These are phyloP conservation scores for Ulota crispa DNA, from an alignment of 225 moss, liverwort and hornwort genomes.

Conservation along the genomic window DNA sequence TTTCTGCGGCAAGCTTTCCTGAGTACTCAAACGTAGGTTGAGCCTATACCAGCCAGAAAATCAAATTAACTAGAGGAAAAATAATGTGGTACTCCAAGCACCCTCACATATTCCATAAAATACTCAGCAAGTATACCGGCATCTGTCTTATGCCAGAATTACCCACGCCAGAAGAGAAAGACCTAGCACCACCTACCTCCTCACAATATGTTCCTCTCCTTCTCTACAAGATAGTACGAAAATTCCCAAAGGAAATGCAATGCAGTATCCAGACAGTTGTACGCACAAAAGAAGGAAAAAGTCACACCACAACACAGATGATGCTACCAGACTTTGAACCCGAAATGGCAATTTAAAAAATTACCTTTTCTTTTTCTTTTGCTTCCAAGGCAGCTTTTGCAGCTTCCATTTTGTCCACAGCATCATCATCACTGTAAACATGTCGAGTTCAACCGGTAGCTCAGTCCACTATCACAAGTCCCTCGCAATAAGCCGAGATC, in stretches of 20 bases:
- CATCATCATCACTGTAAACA: slow-evolving; percentile 59
- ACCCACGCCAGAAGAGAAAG: background rate
- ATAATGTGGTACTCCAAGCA: background rate
- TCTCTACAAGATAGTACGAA: background rate
- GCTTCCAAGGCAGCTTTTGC: slow-evolving; percentile 77
- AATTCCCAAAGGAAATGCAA: background rate
- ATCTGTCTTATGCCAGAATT: background rate
- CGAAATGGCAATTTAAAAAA: background rate
- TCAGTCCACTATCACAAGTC: slow-evolving; percentile 20
- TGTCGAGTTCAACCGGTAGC: background rate
- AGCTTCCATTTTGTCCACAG: slow-evolving; percentile 80
- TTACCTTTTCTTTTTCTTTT: slow-evolving; percentile 80
- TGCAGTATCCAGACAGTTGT: background rate
- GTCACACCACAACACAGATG: background rate
- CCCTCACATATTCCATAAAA: slow-evolving; percentile 11
- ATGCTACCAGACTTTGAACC: slow-evolving; percentile 3
- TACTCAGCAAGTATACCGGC: slow-evolving; percentile 13
- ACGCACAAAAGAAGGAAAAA: background rate
- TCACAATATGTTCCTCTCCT: background rate
- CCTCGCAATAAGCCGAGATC: slow-evolving; percentile 9
- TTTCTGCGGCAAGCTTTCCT: slow-evolving; percentile 98
- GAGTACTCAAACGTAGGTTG: slow-evolving; percentile 98
- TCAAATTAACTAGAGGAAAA: slow-evolving; percentile 6
- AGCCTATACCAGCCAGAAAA: slow-evolving; percentile 53
- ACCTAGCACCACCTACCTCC: background rate